Conservation (phyloP, 495 filamentous ascomycete genomes). For the Chaetomium fimeti region DNA sequence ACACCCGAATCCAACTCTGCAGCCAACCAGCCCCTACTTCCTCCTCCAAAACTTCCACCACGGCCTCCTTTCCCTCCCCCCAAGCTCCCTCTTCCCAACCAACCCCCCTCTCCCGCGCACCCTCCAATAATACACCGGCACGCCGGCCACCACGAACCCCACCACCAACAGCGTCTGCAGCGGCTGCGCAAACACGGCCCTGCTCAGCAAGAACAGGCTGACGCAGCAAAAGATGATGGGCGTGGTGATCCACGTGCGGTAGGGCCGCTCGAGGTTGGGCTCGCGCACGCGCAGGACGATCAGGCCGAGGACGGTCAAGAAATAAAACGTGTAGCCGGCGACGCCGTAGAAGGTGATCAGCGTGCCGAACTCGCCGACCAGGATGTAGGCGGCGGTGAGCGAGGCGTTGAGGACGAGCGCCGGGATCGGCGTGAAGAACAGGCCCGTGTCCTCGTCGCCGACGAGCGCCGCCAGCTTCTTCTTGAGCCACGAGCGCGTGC, state of each 20-base stretch:
- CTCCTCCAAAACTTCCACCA: slow-evolving; percentile 51
- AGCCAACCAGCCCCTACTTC: slow-evolving; percentile 13
- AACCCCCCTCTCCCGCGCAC: slow-evolving; percentile 48
- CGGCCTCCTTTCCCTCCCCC: slow-evolving; percentile 23
- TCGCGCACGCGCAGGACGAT: slow-evolving; percentile 89
- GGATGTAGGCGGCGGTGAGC: slow-evolving; percentile 71
- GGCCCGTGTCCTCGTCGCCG: slow-evolving; percentile 58
- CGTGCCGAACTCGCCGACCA: slow-evolving; percentile 86
- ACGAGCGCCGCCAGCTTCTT: slow-evolving; percentile 57
- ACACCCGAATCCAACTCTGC: not conserved
- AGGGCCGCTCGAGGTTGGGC: slow-evolving; percentile 82
- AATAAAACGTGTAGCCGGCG: slow-evolving; percentile 95
- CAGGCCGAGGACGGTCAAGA: slow-evolving; percentile 87
- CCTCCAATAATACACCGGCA: slow-evolving; percentile 82
- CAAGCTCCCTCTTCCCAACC: slow-evolving; percentile 43
- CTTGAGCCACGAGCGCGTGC: slow-evolving; percentile 58
- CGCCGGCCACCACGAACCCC: slow-evolving; percentile 74
- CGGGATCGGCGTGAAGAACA: slow-evolving; percentile 86
- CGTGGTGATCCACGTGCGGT: slow-evolving; percentile 92
- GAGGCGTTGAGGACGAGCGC: slow-evolving; percentile 78
- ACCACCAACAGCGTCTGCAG: slow-evolving; percentile 83
- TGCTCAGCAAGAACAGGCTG: slow-evolving; percentile 82
- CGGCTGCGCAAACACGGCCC: slow-evolving; percentile 87
- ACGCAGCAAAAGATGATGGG: slow-evolving; percentile 99
- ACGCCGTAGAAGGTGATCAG: slow-evolving; percentile 96